phyloP scores from a whole-genome alignment of 192 early-diverging fungal genomes.

The Funneliformis mosseae region DNA sequence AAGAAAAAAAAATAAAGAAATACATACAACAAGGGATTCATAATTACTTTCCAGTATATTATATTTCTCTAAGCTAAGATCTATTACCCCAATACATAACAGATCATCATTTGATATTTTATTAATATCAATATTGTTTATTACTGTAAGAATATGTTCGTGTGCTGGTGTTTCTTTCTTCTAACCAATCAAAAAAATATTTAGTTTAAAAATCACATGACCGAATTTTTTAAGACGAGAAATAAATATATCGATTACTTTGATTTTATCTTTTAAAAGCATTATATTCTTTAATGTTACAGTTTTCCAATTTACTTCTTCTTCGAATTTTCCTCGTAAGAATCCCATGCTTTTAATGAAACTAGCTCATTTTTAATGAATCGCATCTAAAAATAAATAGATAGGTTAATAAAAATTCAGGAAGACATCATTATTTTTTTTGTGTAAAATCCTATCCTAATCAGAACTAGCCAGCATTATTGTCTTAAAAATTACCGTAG shows the following conservation, averaged over 20 bases:
- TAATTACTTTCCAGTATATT: conserved; percentile 14
- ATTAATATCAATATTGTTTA: neutral
- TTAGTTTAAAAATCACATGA: neutral
- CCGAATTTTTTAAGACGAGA: neutral
- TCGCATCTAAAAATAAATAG: no score
- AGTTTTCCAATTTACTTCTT: no score
- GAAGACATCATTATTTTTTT: no score
- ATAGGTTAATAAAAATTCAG: no score
- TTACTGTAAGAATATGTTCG: neutral
- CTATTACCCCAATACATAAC: conserved; percentile 20
- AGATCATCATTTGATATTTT: conserved; percentile 11
- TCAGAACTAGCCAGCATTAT: no score
- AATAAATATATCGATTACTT: neutral
- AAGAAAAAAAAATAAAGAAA: neutral
- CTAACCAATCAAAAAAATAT: neutral
- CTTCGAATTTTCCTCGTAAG: no score
- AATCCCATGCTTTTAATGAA: no score
- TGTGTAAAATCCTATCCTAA: no score
- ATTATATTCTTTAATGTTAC: no score
- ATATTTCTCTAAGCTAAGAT: conserved; percentile 21
- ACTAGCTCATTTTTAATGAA: no score
- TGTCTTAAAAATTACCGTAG: no score
- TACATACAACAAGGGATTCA: neutral
- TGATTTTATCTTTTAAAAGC: neutral
- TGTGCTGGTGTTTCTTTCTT: neutral